phyloP scores from a whole-genome alignment of 2,329 filamentous ascomycete genomes.

The Hyphodiscus sp. region DNA sequence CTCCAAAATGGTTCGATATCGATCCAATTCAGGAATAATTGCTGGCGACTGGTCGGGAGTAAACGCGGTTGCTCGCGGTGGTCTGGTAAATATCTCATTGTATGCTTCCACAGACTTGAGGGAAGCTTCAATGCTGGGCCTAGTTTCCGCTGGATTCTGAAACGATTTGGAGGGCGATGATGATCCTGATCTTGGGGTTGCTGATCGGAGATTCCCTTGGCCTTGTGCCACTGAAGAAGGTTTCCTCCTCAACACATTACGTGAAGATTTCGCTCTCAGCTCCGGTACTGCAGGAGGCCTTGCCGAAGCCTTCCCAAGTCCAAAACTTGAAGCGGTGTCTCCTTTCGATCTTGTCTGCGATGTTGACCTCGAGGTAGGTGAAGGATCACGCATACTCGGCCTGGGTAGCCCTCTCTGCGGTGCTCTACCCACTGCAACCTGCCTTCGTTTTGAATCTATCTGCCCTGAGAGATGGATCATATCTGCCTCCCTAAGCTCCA shows the following conservation, averaged over 20 bases:
- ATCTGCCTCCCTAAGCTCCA: slow-evolving; percentile 34
- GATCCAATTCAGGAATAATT: slow-evolving; percentile 51
- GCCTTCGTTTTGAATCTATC: slow-evolving; percentile 15
- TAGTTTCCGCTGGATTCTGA: slow-evolving; percentile 9
- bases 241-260: slow-evolving; percentile 44
- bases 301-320: slow-evolving; percentile 16
- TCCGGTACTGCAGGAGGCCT: slow-evolving; percentile 12
- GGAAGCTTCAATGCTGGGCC: slow-evolving; percentile 19
- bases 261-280: slow-evolving; percentile 27
- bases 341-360: slow-evolving; percentile 15
- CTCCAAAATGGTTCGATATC: slow-evolving; percentile 46
- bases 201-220: slow-evolving; percentile 10
- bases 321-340: slow-evolving; percentile 18
- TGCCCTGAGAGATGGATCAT: slow-evolving; percentile 32
- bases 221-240: slow-evolving; percentile 41
- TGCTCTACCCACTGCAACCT: slow-evolving; percentile 9
- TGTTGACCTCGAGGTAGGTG: slow-evolving; percentile 12
- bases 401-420: slow-evolving; percentile 19
- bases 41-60: slow-evolving; percentile 30
- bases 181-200: slow-evolving; percentile 21
- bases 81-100: slow-evolving; percentile 36
- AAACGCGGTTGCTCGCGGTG: slow-evolving; percentile 13
- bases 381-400: slow-evolving; percentile 17
- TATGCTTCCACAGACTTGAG: slow-evolving; percentile 26
- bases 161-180: slow-evolving; percentile 16